A percentile compares a stretch with the other conserved stretches of the same genome.
Evolutionary conservation across 176 grass and related monocot genomes (phyloP).

Genomic region (Musa beccarii): DNA sequence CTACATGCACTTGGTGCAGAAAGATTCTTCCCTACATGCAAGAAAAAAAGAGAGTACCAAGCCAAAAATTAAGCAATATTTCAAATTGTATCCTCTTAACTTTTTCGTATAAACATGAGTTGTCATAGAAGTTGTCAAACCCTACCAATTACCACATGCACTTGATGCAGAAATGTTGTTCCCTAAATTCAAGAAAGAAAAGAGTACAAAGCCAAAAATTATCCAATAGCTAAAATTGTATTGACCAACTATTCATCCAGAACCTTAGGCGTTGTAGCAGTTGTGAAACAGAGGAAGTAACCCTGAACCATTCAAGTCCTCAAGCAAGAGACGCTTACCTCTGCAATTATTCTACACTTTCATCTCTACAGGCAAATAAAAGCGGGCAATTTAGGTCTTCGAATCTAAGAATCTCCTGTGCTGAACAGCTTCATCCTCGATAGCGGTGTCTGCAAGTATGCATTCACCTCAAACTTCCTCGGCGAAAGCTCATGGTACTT

Average conservation of each 20-base stretch:
- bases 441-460: conserved; percentile 16
- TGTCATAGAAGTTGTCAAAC: too few species aligned
- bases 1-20: too few species aligned
- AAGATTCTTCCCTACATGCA: too few species aligned
- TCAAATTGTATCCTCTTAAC: too few species aligned
- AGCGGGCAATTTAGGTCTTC: too few species aligned
- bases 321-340: conserved; percentile 5
- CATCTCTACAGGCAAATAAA: neutral
- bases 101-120: too few species aligned
- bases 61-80: too few species aligned
- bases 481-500: conserved; percentile 35
- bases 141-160: neutral
- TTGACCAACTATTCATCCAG: neutral
- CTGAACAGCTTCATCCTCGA: conserved; percentile 16
- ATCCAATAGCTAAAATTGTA: neutral
- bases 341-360: neutral
- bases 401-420: neutral
- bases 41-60: too few species aligned
- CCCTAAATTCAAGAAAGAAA: neutral
- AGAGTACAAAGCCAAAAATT: neutral
- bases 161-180: neutral
- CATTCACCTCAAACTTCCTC: conserved; percentile 20
- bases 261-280: neutral
- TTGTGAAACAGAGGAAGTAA: neutral
- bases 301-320: neutral